phyloP scores from a whole-genome alignment of 2,329 filamentous ascomycete genomes.

The Westerdykella aurantiaca region DNA sequence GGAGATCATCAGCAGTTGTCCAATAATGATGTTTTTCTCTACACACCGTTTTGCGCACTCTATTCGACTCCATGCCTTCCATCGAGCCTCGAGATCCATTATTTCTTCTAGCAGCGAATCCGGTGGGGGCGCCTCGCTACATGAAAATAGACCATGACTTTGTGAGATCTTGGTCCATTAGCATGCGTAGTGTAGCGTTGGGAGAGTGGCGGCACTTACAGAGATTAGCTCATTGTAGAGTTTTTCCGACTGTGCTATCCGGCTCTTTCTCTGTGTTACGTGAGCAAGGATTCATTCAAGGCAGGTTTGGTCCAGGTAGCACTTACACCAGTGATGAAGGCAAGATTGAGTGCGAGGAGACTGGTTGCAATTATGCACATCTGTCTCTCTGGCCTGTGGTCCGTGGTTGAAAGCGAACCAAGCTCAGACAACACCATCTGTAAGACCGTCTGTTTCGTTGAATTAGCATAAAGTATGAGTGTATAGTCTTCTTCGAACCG shows the following conservation, averaged over 20 bases:
- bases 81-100: conserved; percentile 42
- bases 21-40: neutral
- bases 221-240: conserved; percentile 48
- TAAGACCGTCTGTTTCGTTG: conserved; percentile 22
- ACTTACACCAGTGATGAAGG: conserved; percentile 46
- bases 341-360: conserved; percentile 46
- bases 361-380: conserved; percentile 46
- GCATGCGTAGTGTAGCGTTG: neutral
- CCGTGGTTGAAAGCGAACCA: conserved; percentile 38
- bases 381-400: conserved; percentile 38
- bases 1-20: conserved; percentile 3
- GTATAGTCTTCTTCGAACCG: conserved; percentile 1
- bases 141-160: conserved; percentile 47
- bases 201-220: conserved; percentile 17
- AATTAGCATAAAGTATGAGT: neutral
- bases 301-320: neutral
- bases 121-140: conserved; percentile 36
- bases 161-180: conserved; percentile 39
- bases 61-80: conserved; percentile 50
- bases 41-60: conserved; percentile 46
- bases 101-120: conserved; percentile 42
- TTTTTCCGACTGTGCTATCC: conserved; percentile 46
- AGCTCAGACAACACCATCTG: conserved; percentile 42
- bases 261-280: conserved; percentile 29
- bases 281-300: neutral